Evolutionary conservation across 2,329 filamentous ascomycete species (phyloP), one percentile per base, ranked within the genome.

Genomic region (Xylariales sp.): DNA sequence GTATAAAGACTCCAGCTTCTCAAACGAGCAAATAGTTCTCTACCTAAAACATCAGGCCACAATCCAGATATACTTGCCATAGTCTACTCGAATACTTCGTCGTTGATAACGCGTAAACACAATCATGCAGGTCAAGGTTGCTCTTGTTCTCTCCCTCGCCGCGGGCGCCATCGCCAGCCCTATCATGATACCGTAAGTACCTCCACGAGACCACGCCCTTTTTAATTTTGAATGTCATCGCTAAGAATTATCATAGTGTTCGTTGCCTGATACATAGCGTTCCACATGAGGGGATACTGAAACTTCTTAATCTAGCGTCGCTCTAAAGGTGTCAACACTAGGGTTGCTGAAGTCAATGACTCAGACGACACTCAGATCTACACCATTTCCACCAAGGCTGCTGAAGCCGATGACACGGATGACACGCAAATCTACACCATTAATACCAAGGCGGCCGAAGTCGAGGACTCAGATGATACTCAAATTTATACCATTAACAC

Each of bases 61-160:
- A 41, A 5, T 53, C 32, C n/a, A 34, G 10, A 39, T 39, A 16
- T 9, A 52, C 23, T 10, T 18, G 23, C 23, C 23, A 23, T 23
- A 23, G 14, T 55, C n/a, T n/a, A 28, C 16, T 23, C 16, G 2
- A 48, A 34, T 10, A 5, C 5, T 50, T 36, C 30, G n/a, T 41
- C 28, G 4, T 18, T 39, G 9, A 16, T 5, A 50, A 39, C 32
- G 12, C 32, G 3, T 23, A 52, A 60, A 43, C 3, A 6, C 34
- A 60, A 60, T n/a, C 18, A 60, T 60, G 57, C 57, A 60, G n/a
- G 9, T 60, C 46, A 60, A 41, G 46, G n/a, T 46, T 30, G 1
- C 41, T 52, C 12, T 60, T 14, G 1, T 52, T 16, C 46, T 60
- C 34, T 60, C 46, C 14, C 46, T 60, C 4, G 9, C 32, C 46